These are phyloP conservation scores for Hyphopichia fennica DNA, from an alignment of 1,139 yeast genomes.

Conservation along the genomic window DNA sequence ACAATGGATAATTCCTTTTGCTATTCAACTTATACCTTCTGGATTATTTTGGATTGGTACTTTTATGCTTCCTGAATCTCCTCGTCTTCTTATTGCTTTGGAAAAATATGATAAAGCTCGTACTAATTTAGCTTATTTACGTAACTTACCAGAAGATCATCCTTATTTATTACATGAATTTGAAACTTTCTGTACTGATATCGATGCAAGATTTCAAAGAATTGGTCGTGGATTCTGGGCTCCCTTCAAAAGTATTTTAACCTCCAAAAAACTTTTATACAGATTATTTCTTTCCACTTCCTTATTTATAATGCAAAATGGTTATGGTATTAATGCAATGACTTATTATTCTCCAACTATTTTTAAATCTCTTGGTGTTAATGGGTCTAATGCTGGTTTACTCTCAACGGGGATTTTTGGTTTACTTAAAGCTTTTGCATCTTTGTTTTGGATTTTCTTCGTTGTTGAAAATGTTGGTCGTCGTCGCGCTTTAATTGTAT, in stretches of 20 bases:
- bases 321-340: conserved; percentile 35
- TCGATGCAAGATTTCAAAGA: conserved; percentile 18
- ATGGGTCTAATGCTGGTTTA: conserved; percentile 40
- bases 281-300: conserved; percentile 27
- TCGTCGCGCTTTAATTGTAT: conserved; percentile 42
- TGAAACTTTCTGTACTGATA: conserved; percentile 20
- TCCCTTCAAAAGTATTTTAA: conserved; percentile 24
- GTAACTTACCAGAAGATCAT: conserved; percentile 23
- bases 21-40: conserved; percentile 44
- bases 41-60: conserved; percentile 41
- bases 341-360: conserved; percentile 35
- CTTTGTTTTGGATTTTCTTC: conserved; percentile 45
- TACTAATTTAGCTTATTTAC: conserved; percentile 27
- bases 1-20: conserved; percentile 41
- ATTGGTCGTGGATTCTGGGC: conserved; percentile 26
- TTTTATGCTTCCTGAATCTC: conserved; percentile 45
- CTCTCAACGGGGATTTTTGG: conserved; percentile 63
- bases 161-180: conserved; percentile 28
- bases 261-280: conserved; percentile 21
- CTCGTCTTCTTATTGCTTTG: conserved; percentile 42
- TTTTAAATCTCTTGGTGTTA: conserved; percentile 31
- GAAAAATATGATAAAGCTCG: conserved; percentile 38
- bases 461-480: conserved; percentile 50
- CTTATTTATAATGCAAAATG: conserved; percentile 34
- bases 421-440: conserved; percentile 44